Conservation (phyloP, 2,329 filamentous ascomycete species). For the Calonectria pauciramosa region DNA sequence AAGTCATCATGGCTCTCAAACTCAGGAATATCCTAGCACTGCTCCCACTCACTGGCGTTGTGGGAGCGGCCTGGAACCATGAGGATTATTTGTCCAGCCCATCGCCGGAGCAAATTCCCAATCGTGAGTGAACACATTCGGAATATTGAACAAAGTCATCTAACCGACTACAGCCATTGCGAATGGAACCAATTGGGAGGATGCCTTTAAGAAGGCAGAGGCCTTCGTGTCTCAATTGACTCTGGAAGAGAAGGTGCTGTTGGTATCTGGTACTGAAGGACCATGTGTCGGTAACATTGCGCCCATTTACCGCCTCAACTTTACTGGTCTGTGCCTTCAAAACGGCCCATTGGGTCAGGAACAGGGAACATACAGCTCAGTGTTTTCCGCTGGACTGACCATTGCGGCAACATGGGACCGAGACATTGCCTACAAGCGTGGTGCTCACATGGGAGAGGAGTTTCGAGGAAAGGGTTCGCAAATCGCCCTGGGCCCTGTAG, state of each 20-base stretch:
- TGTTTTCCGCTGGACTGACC: constrained; percentile 61
- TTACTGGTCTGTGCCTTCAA: constrained; percentile 30
- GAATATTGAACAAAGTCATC: background rate
- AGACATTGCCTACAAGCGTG: constrained; percentile 65
- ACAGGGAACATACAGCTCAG: background rate
- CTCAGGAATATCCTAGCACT: background rate
- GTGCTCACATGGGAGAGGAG: constrained; percentile 67
- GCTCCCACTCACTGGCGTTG: background rate
- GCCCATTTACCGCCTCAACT: constrained; percentile 29
- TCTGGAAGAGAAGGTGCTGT: constrained; percentile 34
- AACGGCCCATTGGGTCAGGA: constrained; percentile 19
- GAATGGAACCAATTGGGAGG: background rate
- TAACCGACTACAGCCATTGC: background rate
- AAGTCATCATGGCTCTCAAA: background rate
- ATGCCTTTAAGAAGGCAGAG: constrained; percentile 1
- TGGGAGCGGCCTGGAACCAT: background rate
- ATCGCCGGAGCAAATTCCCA: background rate
- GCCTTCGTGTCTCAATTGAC: constrained; percentile 35
- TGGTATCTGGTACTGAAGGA: constrained; percentile 42
- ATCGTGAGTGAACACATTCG: background rate
- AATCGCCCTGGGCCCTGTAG: constrained; percentile 77
- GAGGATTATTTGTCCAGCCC: background rate
- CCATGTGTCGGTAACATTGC: constrained; percentile 36
- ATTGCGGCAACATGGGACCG: constrained; percentile 67
- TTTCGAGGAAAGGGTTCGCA: constrained; percentile 73